Base-by-base conservation (phyloP, 306 rosid species). In the Neltuma alba region DNA sequence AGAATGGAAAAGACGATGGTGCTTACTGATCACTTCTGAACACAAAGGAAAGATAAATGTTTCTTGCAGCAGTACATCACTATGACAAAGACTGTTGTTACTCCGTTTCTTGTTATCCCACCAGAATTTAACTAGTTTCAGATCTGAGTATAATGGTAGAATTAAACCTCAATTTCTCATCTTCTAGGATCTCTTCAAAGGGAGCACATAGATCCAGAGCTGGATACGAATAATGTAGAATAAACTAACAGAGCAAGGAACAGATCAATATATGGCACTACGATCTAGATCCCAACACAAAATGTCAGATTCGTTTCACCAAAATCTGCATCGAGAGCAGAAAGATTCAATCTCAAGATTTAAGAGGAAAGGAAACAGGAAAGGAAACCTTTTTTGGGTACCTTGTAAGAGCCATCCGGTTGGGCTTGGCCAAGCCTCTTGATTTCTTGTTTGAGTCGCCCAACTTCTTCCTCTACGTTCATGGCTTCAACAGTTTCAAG, bases 381-480 rank as follows among this genome's bases (percentile, higher is more conserved):
- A n/a, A n/a, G 18, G 62, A 47, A 20, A 25, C 47, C 47, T 23
- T 7, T 52, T 20, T 72, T 72, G n/a, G 23, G 18, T 60, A 95
- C 98, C 98, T 93, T 95, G 92, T 82, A 90, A 73, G 97, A 91
- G 79, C 97, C 99, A 83, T 93, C 97, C 45, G 69, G 69, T 79
- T 91, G 97, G 85, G 83, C 76, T 36, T 83, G 78, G 71, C 97
- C 98, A 34, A 91, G 97, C 96, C 96, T 85, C 83, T 77, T 76
- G 88, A 92, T 95, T 82, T 94, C 98, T 80, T 87, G 92, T 63
- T 48, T 80, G 60, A 92, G 93, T 55, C 89, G 87, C 87, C 84
- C 93, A 68, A 94, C 92, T 82, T 94, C 98, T 79, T 92, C 98
- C 38, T 91, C 99, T 41, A 95, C 98, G 60, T 95, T 95, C 98